These are phyloP conservation scores for Monilinia aucupariae DNA, from an alignment of 2,329 filamentous ascomycete genomes.

Conservation along the genomic window DNA sequence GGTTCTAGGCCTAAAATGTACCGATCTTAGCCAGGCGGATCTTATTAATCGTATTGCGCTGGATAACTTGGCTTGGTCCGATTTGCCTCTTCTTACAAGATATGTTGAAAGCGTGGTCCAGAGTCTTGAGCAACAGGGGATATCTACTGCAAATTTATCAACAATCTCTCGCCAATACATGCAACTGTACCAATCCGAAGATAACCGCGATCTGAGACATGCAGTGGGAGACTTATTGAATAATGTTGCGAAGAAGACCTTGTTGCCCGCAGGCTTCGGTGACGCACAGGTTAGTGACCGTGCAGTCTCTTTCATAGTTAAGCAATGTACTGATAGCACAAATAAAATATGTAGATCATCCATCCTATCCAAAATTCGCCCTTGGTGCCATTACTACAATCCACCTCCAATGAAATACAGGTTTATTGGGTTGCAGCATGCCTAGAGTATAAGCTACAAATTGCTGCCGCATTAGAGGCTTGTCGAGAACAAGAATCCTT, in stretches of 20 bases:
- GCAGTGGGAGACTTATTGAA: conserved; percentile 28
- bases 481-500: conserved; percentile 42
- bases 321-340: conserved; percentile 34
- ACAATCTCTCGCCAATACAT: conserved; percentile 19
- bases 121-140: background rate
- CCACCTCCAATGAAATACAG: conserved; percentile 33
- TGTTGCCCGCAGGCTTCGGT: conserved; percentile 32
- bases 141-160: background rate
- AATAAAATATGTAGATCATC: conserved; percentile 43
- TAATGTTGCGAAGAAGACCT: conserved; percentile 25
- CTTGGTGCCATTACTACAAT: conserved; percentile 44
- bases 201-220: conserved; percentile 26
- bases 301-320: conserved; percentile 28
- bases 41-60: conserved; percentile 27
- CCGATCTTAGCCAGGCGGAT: conserved; percentile 11
- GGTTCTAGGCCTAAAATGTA: conserved; percentile 16
- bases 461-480: conserved; percentile 40
- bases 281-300: conserved; percentile 42
- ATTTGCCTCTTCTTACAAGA: conserved; percentile 30
- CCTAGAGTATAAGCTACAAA: conserved; percentile 46
- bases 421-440: conserved; percentile 47
- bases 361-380: conserved; percentile 55
- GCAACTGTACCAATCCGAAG: conserved; percentile 26
- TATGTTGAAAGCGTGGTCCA: conserved; percentile 23
- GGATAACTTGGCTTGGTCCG: conserved; percentile 34